phyloP scores from a whole-genome alignment of 495 filamentous ascomycete genomes.

The Thermothielavioides terrestris region DNA sequence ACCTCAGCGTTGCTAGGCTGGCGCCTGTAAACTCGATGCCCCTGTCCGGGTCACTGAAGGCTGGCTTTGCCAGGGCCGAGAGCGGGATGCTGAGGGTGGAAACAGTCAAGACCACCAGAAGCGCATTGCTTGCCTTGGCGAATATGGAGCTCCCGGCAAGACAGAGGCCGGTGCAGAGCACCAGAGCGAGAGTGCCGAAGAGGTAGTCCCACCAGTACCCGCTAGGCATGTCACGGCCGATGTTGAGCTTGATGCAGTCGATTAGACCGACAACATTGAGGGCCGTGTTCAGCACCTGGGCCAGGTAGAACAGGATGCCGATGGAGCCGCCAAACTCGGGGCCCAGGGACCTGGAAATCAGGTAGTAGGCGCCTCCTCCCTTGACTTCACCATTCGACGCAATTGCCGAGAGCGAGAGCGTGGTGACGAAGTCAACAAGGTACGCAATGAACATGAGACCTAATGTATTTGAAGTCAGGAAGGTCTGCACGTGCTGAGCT shows the following conservation, averaged over 20 bases:
- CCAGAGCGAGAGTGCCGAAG: conserved; percentile 62
- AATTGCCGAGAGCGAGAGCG: conserved; percentile 78
- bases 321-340: conserved; percentile 91
- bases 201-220: conserved; percentile 71
- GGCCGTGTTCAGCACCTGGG: conserved; percentile 75
- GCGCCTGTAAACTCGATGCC: conserved; percentile 72
- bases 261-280: conserved; percentile 85
- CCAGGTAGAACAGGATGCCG: conserved; percentile 80
- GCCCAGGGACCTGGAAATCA: conserved; percentile 78
- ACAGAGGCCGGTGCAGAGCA: conserved; percentile 69
- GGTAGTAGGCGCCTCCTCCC: conserved; percentile 80
- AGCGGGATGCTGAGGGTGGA: conserved; percentile 77
- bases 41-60: conserved; percentile 52
- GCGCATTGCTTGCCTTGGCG: conserved; percentile 66
- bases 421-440: conserved; percentile 72
- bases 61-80: conserved; percentile 56
- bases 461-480: conserved; percentile 24
- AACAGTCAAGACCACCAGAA: conserved; percentile 64
- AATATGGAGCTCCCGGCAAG: conserved; percentile 75
- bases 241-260: conserved; percentile 72
- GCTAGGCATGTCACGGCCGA: conserved; percentile 62
- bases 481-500: conserved; percentile 2
- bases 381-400: conserved; percentile 85
- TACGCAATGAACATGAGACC: conserved; percentile 65
- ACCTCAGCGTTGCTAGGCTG: conserved; percentile 55